These are phyloP conservation scores for Podaxis pistillaris DNA, from an alignment of 768 basidiomycete genomes.

Conservation along the genomic window DNA sequence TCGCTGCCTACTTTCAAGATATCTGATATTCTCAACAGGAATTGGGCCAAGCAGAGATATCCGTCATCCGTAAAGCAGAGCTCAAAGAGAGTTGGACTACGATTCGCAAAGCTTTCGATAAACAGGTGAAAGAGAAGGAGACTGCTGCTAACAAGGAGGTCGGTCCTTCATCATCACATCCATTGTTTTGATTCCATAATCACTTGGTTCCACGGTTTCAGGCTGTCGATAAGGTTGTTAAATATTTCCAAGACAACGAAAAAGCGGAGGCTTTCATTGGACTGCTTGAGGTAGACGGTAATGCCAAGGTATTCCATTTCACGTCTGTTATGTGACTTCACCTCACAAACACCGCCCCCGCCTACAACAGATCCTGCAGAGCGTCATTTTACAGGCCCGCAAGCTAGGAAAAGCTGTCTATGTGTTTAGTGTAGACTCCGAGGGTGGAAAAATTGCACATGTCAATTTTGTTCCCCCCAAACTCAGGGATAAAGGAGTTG, in stretches of 20 bases:
- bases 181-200: background rate
- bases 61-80: constrained; percentile 76
- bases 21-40: constrained; percentile 50
- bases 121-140: constrained; percentile 81
- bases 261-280: constrained; percentile 70
- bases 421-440: constrained; percentile 76
- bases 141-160: constrained; percentile 77
- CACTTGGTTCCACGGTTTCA: constrained; percentile 24
- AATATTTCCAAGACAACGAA: constrained; percentile 78
- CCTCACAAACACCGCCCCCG: background rate
- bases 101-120: constrained; percentile 82
- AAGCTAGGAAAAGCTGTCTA: constrained; percentile 83
- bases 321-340: background rate
- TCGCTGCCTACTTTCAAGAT: background rate
- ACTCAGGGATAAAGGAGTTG: constrained; percentile 62
- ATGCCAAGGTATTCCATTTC: constrained; percentile 63
- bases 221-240: constrained; percentile 67
- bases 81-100: constrained; percentile 71
- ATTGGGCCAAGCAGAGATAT: constrained; percentile 86
- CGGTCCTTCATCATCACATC: constrained; percentile 16
- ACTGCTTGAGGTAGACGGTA: constrained; percentile 74
- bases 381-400: constrained; percentile 73
- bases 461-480: constrained; percentile 73
- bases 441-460: constrained; percentile 78
- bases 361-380: constrained; percentile 62